Conservation (phyloP, 371 early-diverging fungal genomes). For the Apophysomyces ossiformis region DNA sequence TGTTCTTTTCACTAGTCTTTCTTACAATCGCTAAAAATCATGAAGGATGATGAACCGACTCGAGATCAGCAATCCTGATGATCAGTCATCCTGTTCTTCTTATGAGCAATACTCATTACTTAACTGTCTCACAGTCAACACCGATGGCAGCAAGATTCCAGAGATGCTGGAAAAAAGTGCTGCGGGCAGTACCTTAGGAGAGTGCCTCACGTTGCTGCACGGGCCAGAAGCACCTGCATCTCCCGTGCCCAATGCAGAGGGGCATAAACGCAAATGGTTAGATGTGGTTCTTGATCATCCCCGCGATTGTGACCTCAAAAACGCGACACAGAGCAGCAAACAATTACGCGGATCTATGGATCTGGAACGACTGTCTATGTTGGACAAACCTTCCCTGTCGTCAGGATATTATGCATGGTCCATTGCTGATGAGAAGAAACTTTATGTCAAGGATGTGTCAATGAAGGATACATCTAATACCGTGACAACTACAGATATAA, state of each 20-base stretch:
- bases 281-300: slow-evolving; percentile 20
- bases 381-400: not conserved
- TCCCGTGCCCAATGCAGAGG: not conserved
- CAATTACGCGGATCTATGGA: too few relatives aligned
- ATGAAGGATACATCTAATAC: too few relatives aligned
- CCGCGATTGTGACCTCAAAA: slow-evolving; percentile 3
- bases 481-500: not conserved
- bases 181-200: not conserved
- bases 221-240: slow-evolving; percentile 5
- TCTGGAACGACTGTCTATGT: too few relatives aligned
- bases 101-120: not conserved
- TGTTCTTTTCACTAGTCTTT: not conserved
- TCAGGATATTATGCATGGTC: not conserved
- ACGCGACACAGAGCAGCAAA: not conserved
- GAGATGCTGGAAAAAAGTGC: not conserved
- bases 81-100: not conserved
- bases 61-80: not conserved
- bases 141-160: not conserved
- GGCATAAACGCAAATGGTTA: slow-evolving; percentile 20
- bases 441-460: too few relatives aligned
- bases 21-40: not conserved
- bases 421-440: not conserved
- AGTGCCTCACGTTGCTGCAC: not conserved
- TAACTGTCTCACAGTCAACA: not conserved
- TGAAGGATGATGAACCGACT: not conserved